Base-by-base conservation (phyloP, 192 early-diverging fungal species). In the Linnemannia schmuckeri region DNA sequence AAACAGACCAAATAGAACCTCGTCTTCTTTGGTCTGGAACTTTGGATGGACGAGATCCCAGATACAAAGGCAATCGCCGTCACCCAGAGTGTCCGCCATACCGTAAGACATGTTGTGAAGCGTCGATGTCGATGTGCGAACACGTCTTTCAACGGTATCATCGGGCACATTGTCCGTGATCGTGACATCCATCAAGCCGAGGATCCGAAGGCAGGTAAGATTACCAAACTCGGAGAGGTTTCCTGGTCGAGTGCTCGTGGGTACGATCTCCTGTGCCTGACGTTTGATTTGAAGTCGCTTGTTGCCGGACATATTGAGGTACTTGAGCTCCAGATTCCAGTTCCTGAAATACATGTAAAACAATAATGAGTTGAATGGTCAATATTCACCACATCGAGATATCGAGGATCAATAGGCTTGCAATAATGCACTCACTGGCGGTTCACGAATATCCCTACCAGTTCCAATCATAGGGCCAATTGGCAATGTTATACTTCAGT, bases 401-500 rank as follows among this genome's bases (percentile, higher is more conserved):
- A 27, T 52, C 20, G 49, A 52, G 20, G 3, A 52, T 22, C 49
- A 52, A 52, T 52, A 6, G 5, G 49, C 49, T 52, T 17, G 20
- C 20, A 52, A 52, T 18, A 15, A 30, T 33, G 33, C 33, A 22
- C 10, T 22, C 69, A 70, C 22, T 40, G 70, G 6, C 22, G 22
- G 5, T 42, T 47, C 15, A 47, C 17, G 57, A 47, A 18, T 76
- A 42, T 8, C 30, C 82, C 78, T 89, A 92, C 96, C 97, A 98
- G 81, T 98, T 98, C 97, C 97, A 98, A 85, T 98, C 97, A 88
- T 96, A 97, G 10, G 94, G 96, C 96, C 97, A 98, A 87, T 98
- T 98, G 54, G 95, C 93, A 76, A 97, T 96, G 84, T 98, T 98
- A 84, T 97, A 98, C 90, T 96, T 96, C 73, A 98, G 89, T 38